These are phyloP conservation scores for Alternaria viburni DNA, from an alignment of 2,329 filamentous ascomycete species.

Conservation along the genomic window DNA sequence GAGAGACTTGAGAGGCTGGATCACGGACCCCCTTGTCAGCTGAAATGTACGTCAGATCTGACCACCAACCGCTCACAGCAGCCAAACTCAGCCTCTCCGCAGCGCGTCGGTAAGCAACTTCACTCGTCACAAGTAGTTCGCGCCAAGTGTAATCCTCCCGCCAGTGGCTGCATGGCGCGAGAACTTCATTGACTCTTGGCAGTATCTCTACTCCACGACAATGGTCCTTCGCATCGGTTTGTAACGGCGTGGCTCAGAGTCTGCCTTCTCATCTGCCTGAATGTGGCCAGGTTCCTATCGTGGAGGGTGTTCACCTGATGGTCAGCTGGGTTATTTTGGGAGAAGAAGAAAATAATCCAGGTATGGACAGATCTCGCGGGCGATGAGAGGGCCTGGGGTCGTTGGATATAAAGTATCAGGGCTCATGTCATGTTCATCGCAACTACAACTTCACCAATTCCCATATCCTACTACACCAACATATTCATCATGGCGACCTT, in stretches of 20 bases:
- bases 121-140: conserved; percentile 8
- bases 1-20: not conserved
- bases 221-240: conserved; percentile 3
- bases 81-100: not conserved
- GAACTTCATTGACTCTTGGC: not conserved
- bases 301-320: not conserved
- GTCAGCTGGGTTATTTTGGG: not conserved
- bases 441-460: not conserved
- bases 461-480: not conserved
- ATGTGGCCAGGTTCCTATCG: not conserved
- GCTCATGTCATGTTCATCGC: not conserved
- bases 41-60: conserved; percentile 14
- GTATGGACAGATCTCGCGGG: not conserved
- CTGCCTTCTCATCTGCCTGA: conserved; percentile 2
- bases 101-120: not conserved
- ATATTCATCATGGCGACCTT: not conserved
- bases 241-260: not conserved
- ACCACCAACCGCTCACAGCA: not conserved
- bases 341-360: not conserved
- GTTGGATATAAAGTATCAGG: not conserved
- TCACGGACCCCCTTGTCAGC: conserved; percentile 1
- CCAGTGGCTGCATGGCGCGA: not conserved
- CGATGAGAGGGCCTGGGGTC: not conserved
- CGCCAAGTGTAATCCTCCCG: not conserved
- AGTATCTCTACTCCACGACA: not conserved